These are phyloP conservation scores for Xylaria multiplex DNA, from an alignment of 2,329 filamentous ascomycete genomes.

Conservation along the genomic window DNA sequence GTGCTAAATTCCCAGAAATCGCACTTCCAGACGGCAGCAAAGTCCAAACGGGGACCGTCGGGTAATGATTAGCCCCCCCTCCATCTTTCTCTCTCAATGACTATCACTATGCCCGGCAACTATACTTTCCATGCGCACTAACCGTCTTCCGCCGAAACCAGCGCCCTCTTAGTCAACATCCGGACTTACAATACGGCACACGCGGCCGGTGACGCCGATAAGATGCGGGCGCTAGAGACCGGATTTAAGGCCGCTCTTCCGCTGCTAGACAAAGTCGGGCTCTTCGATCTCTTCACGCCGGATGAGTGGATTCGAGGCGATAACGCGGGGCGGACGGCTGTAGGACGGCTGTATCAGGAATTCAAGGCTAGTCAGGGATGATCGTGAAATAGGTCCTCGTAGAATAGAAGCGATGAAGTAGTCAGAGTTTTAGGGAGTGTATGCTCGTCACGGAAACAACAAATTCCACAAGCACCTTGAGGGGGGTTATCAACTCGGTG, in stretches of 20 bases:
- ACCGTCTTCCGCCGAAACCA: conserved; percentile 18
- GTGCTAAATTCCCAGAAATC: conserved; percentile 45
- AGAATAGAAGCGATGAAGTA: not conserved
- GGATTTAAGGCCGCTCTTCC: conserved; percentile 42
- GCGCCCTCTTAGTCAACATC: conserved; percentile 45
- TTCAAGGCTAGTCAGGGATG: conserved; percentile 34
- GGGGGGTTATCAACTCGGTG: not conserved
- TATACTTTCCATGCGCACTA: not conserved
- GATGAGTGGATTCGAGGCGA: conserved; percentile 44
- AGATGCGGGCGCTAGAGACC: conserved; percentile 34
- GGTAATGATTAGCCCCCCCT: conserved; percentile 33
- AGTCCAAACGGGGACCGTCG: conserved; percentile 47
- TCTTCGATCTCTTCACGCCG: conserved; percentile 45
- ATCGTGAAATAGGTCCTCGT: not conserved
- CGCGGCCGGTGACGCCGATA: conserved; percentile 36
- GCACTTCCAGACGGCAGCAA: conserved; percentile 44
- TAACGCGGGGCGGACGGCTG: conserved; percentile 42
- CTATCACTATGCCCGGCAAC: not conserved
- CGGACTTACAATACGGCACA: conserved; percentile 43
- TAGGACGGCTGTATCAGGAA: conserved; percentile 42
- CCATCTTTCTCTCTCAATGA: too few species aligned
- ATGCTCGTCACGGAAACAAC: too few species aligned
- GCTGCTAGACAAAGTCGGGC: conserved; percentile 42
- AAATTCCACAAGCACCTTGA: too few species aligned
- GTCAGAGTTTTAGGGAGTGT: not conserved